Evolutionary conservation across 1,284 basidiomycete genomes (phyloP).

Genomic region (Naganishia cerealis): DNA sequence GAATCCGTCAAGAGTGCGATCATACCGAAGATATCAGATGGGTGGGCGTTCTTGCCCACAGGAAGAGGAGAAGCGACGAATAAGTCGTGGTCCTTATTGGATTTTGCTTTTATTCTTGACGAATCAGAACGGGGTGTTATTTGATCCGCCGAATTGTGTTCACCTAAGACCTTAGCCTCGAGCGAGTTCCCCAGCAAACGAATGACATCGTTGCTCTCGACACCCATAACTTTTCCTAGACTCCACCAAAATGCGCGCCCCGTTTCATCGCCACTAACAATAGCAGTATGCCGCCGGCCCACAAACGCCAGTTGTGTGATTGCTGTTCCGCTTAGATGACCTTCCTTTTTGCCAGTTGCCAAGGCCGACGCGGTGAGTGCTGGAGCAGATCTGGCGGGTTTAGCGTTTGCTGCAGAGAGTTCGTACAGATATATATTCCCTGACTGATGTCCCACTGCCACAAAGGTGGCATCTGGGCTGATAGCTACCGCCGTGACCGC

Average conservation of each 20-base stretch:
- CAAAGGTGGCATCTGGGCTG: slow-evolving; percentile 88
- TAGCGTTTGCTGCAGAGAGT: slow-evolving; percentile 62
- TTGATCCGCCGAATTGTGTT: background rate
- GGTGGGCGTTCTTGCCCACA: slow-evolving; percentile 70
- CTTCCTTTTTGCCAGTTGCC: slow-evolving; percentile 85
- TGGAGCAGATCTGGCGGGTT: slow-evolving; percentile 51
- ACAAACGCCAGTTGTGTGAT: slow-evolving; percentile 87
- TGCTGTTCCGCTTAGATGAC: slow-evolving; percentile 81
- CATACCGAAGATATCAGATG: slow-evolving; percentile 79
- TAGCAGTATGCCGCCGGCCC: slow-evolving; percentile 88
- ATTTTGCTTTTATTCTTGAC: background rate
- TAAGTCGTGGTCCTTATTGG: slow-evolving; percentile 36
- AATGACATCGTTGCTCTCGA: slow-evolving; percentile 91
- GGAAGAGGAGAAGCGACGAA: slow-evolving; percentile 60
- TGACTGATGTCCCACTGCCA: slow-evolving; percentile 81
- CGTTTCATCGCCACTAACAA: slow-evolving; percentile 85
- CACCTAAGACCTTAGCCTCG: slow-evolving; percentile 26
- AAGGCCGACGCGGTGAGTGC: slow-evolving; percentile 51
- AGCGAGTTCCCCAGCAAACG: slow-evolving; percentile 71
- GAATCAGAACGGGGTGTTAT: slow-evolving; percentile 32
- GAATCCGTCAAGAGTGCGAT: slow-evolving; percentile 83
- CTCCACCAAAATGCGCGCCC: slow-evolving; percentile 95
- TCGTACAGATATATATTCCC: slow-evolving; percentile 89
- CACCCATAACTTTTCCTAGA: slow-evolving; percentile 89
- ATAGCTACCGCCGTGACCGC: slow-evolving; percentile 86